Conservation (phyloP, 352 stramenopile genomes). For the Globisporangium lucens region DNA sequence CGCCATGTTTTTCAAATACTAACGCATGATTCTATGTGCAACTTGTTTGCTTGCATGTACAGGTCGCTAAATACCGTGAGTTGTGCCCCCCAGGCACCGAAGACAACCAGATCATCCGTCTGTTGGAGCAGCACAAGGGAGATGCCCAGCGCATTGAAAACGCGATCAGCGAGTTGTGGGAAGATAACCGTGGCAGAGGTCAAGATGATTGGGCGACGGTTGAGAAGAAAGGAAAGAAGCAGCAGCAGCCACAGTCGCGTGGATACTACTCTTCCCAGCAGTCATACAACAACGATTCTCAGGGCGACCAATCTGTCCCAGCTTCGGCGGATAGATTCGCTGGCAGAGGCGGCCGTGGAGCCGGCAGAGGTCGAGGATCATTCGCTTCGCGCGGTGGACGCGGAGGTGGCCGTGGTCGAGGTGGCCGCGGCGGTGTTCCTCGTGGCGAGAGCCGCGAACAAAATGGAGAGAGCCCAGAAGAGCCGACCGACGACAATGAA, state of each 20-base stretch:
- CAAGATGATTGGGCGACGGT: constrained; percentile 77
- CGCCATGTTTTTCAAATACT: background rate
- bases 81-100: constrained; percentile 77
- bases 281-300: constrained; percentile 32
- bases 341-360: constrained; percentile 31
- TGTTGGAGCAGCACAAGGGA: constrained; percentile 73
- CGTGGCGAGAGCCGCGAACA: constrained; percentile 24
- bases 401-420: constrained; percentile 37
- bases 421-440: constrained; percentile 33
- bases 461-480: constrained; percentile 40
- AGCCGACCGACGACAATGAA: constrained; percentile 40
- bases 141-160: constrained; percentile 69
- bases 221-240: constrained; percentile 77
- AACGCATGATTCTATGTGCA: background rate
- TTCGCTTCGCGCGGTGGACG: constrained; percentile 42
- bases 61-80: constrained; percentile 78
- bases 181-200: constrained; percentile 61
- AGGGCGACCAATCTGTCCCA: constrained; percentile 27
- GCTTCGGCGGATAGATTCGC: constrained; percentile 33
- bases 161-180: constrained; percentile 82
- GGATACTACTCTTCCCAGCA: constrained; percentile 29
- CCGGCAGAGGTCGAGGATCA: constrained; percentile 50
- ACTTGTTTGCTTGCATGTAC: background rate
- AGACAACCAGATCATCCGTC: constrained; percentile 64
- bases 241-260: constrained; percentile 17